These are phyloP conservation scores for Saturnispora saitoi DNA, from an alignment of 805 yeast genomes.

Conservation along the genomic window DNA sequence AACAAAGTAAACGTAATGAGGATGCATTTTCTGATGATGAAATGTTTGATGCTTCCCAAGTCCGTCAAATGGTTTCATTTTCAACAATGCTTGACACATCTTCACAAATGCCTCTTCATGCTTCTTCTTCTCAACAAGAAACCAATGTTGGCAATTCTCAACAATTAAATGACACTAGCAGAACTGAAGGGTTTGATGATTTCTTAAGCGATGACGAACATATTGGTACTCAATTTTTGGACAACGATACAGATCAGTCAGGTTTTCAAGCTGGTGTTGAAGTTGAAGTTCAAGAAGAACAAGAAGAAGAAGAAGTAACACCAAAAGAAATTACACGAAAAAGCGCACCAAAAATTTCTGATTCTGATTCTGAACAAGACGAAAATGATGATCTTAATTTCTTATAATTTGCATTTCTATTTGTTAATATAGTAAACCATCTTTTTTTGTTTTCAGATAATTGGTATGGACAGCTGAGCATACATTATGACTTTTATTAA, in stretches of 20 bases:
- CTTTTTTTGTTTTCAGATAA: not conserved
- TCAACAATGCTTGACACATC: slow-evolving; percentile 12
- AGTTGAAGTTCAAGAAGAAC: too few species aligned
- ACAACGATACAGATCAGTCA: not conserved
- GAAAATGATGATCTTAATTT: not conserved
- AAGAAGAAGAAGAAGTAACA: not conserved
- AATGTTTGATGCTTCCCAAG: slow-evolving; percentile 2
- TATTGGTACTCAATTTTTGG: not conserved
- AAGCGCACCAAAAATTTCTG: not conserved
- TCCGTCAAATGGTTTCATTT: slow-evolving; percentile 8
- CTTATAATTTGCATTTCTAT: not conserved
- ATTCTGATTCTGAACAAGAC: not conserved
- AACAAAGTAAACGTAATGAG: not conserved
- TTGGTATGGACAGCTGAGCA: not conserved
- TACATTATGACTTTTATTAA: not conserved
- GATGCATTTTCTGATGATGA: not conserved
- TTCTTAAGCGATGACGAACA: not conserved
- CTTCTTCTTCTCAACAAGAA: not conserved
- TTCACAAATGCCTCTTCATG: slow-evolving; percentile 9
- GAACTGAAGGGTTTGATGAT: slow-evolving; percentile 7
- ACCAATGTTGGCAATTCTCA: not conserved
- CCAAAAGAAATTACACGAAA: not conserved
- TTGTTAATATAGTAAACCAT: not conserved
- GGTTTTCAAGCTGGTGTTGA: not conserved
- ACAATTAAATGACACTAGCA: not conserved